Percentiles rank a stretch among this genome's conserved stretches.
Evolutionary conservation across 2,329 filamentous ascomycete species (phyloP).

Genomic region (Malbranchea cinnamomea): DNA sequence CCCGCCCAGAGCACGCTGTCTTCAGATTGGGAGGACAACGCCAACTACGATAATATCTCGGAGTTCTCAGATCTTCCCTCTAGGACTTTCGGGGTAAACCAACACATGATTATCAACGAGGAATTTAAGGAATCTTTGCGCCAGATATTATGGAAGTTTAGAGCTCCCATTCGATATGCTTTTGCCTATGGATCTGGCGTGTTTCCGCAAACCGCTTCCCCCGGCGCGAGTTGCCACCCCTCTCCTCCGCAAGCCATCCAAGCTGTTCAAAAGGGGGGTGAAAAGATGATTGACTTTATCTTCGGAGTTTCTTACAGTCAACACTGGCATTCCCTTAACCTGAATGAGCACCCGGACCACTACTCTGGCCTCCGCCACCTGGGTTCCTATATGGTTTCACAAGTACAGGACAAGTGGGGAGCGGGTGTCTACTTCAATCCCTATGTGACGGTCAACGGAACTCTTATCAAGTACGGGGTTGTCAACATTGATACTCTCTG

Average conservation of each 20-base stretch:
- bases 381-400: constrained; percentile 71
- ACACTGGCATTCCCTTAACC: constrained; percentile 92
- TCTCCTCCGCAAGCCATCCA: constrained; percentile 66
- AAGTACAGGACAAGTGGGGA: constrained; percentile 74
- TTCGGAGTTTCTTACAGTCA: constrained; percentile 89
- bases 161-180: constrained; percentile 85
- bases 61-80: constrained; percentile 64
- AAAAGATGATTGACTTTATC: constrained; percentile 98
- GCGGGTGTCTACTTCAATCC: constrained; percentile 97
- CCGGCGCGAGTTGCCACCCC: constrained; percentile 49
- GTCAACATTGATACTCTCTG: constrained; percentile 87
- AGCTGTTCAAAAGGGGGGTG: constrained; percentile 71
- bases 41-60: constrained; percentile 54
- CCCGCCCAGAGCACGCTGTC: constrained; percentile 18
- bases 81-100: constrained; percentile 78
- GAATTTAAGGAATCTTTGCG: constrained; percentile 87
- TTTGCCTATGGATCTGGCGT: constrained; percentile 97
- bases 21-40: constrained; percentile 60
- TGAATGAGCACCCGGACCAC: constrained; percentile 61
- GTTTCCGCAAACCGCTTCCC: constrained; percentile 55
- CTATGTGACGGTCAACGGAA: constrained; percentile 85
- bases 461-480: constrained; percentile 94
- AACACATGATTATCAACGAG: constrained; percentile 89
- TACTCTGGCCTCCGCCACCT: constrained; percentile 75
- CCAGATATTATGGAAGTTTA: constrained; percentile 78